phyloP scores from a whole-genome alignment of 768 basidiomycete species.

The Rhodocollybia butyracea region DNA sequence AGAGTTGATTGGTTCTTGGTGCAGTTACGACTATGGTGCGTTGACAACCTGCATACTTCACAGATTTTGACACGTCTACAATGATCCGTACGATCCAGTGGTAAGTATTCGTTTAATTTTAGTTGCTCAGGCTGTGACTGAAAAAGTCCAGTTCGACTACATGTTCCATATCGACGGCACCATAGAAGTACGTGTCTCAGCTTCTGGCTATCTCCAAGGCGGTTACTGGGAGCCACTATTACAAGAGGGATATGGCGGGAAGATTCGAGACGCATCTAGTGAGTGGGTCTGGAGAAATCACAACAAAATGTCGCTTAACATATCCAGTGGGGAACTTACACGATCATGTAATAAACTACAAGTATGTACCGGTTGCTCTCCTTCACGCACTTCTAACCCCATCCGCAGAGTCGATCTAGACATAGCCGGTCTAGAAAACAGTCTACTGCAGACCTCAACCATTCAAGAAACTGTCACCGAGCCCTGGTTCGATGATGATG shows the following conservation, averaged over 20 bases:
- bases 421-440: conserved; percentile 56
- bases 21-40: conserved; percentile 54
- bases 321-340: conserved; percentile 58
- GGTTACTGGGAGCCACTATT: conserved; percentile 53
- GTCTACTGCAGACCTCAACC: conserved; percentile 48
- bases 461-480: conserved; percentile 44
- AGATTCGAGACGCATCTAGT: conserved; percentile 57
- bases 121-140: too few species aligned
- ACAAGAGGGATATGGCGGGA: conserved; percentile 50
- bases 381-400: not conserved
- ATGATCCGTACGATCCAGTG: not conserved
- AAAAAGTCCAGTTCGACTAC: conserved; percentile 50
- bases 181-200: conserved; percentile 64
- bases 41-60: conserved; percentile 4
- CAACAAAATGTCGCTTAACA: not conserved
- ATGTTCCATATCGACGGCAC: conserved; percentile 65
- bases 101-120: not conserved
- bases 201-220: conserved; percentile 67
- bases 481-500: conserved; percentile 60
- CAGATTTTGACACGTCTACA: not conserved
- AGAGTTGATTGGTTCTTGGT: not conserved
- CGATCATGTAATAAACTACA: conserved; percentile 67
- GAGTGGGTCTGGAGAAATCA: too few species aligned
- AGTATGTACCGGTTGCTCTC: conserved; percentile 23
- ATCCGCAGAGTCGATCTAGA: conserved; percentile 56